Percentiles rank a stretch among this genome's conserved stretches.
phyloP scores from a whole-genome alignment of 768 basidiomycete genomes.

The Ephemerocybe angulata region DNA sequence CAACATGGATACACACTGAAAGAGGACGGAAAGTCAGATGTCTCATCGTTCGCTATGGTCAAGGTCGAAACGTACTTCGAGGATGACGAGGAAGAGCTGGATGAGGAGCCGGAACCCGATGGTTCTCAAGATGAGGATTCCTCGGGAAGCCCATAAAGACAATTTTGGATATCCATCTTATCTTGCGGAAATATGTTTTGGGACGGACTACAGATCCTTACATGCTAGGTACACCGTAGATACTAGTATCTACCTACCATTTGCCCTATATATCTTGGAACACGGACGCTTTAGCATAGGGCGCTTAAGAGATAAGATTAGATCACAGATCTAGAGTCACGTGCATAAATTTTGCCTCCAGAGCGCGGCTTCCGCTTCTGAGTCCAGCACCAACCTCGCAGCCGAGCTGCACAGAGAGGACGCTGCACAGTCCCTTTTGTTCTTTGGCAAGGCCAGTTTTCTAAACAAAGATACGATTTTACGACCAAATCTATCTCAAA shows the following conservation, averaged over 20 bases:
- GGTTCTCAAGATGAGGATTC: slow-evolving; percentile 1
- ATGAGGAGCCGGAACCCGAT: slow-evolving; percentile 15
- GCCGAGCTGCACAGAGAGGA: neutral
- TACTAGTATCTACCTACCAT: no score
- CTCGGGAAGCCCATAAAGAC: neutral
- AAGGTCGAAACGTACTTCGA: slow-evolving; percentile 28
- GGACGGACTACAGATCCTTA: no score
- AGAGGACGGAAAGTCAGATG: slow-evolving; percentile 2
- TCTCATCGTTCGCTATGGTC: slow-evolving; percentile 20
- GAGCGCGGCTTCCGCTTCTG: neutral
- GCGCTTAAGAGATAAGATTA: no score
- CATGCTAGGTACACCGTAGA: no score
- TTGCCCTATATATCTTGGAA: no score
- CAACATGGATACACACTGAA: slow-evolving; percentile 26
- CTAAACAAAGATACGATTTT: neutral
- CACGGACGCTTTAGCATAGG: no score
- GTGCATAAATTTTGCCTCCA: neutral
- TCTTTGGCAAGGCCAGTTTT: neutral
- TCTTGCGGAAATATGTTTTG: no score
- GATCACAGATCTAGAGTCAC: neutral
- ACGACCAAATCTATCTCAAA: neutral
- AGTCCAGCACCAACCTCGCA: neutral
- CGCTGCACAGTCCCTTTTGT: neutral
- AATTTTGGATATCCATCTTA: neutral
- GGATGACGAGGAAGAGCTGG: slow-evolving; percentile 24